A percentile compares a stretch with the other conserved stretches of the same genome.
These are phyloP conservation scores for Mortierella hygrophila DNA, from an alignment of 192 early-diverging fungal species.

Conservation along the genomic window DNA sequence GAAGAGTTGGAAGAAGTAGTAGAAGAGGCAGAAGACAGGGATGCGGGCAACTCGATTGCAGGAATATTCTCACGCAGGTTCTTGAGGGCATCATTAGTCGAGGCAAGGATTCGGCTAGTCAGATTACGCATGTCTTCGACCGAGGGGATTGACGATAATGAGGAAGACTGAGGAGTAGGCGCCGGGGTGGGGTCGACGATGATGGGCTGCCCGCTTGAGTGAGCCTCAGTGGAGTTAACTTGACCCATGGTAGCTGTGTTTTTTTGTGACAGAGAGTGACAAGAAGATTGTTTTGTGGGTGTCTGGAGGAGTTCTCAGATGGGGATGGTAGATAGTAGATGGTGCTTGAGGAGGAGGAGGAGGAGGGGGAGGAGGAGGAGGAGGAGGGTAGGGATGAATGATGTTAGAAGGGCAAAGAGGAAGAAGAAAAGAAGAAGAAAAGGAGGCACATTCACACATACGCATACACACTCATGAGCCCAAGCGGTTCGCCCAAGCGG, in stretches of 20 bases:
- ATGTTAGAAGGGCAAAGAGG: background rate
- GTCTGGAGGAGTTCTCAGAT: background rate
- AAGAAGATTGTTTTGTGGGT: background rate
- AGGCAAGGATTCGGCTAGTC: conserved; percentile 33
- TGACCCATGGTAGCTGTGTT: conserved; percentile 34
- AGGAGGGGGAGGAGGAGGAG: background rate
- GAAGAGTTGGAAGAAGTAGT: background rate
- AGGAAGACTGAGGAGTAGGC: background rate
- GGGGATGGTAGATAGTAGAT: background rate
- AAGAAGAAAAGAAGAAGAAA: background rate
- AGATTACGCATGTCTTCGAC: conserved; percentile 44
- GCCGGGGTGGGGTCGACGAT: background rate
- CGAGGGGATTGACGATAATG: conserved; percentile 21
- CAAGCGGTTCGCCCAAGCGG: background rate
- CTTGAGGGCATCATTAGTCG: conserved; percentile 22
- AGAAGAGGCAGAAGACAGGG: conserved; percentile 11
- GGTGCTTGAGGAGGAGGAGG: background rate
- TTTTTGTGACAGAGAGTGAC: background rate
- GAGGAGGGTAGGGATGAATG: background rate
- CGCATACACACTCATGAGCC: background rate
- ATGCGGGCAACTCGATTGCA: conserved; percentile 15
- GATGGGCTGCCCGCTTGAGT: background rate
- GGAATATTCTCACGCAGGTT: conserved; percentile 48
- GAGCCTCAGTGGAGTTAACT: conserved; percentile 34
- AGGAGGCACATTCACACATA: background rate